Base-by-base conservation (phyloP, 139 green algal genomes). In the Zygnema cylindricum region DNA sequence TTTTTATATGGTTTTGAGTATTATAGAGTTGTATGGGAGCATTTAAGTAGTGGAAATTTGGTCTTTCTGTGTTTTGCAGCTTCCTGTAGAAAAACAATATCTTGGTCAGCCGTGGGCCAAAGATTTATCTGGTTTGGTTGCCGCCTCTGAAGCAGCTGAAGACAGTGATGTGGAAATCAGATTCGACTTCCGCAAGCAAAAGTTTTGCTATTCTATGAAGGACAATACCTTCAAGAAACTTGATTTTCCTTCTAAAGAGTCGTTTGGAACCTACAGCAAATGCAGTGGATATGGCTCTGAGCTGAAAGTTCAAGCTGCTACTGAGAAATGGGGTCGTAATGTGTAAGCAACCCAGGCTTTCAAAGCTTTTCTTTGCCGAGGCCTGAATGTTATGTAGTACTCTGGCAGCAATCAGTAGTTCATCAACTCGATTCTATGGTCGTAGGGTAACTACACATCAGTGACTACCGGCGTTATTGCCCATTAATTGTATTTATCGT, bases 181-280 rank as follows among this genome's bases (percentile, higher is more conserved):
- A 22, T 90, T 91, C 30, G 86, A 87, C n/a, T 92, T 69, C 69
- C 11, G 88, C 69, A 92, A 91, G 84, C 88, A 92, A 84, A 76
- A 69, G 36, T 92, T 92, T 86, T n/a, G 88, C 35, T 91, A 84
- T 38, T 81, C 39, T 40, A n/a, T 49, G 40, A 38, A 3, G 30
- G 88, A 90, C 49, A 38, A 40, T 1, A 54, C 30, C 25, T 91
- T 92, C 30, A 40, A 78, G 25, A 92, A 92, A 73, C 83, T 92
- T 21, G 2, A 23, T 30, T 92, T 86, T 3, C 88, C 88, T 38
- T 57, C 57, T 36, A 92, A 92, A 82, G 55, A 88, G n/a, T 49
- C 84, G 22, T 77, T 92, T 78, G 75, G 7, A 16, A 49, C 30
- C 23, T 92, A 92, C 40, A 36, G 54, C n/a, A 77, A 76, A 73